A percentile compares a stretch with the other conserved stretches of the same genome.
Conservation (phyloP, 495 filamentous ascomycete genomes). For the Xylaria telfairii region DNA sequence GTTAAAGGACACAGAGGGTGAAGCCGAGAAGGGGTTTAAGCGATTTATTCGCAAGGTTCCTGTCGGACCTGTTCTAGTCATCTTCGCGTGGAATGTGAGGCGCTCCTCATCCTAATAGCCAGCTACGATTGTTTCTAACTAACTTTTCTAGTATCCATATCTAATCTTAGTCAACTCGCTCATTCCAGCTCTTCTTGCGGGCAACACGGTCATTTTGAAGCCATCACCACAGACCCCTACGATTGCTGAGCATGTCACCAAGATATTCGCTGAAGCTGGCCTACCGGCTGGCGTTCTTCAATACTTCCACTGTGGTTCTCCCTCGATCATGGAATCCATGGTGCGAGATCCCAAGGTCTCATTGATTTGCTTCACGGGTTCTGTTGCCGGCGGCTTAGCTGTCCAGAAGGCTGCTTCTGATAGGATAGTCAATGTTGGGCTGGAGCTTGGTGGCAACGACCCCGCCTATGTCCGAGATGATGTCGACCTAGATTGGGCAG, state of each 20-base stretch:
- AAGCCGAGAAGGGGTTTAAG: slow-evolving; percentile 84
- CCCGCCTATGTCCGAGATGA: slow-evolving; percentile 87
- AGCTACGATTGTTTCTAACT: slow-evolving; percentile 6
- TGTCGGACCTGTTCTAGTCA: slow-evolving; percentile 80
- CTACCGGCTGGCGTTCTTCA: slow-evolving; percentile 82
- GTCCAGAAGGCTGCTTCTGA: slow-evolving; percentile 85
- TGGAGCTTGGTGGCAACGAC: slow-evolving; percentile 93
- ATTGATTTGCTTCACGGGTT: slow-evolving; percentile 91
- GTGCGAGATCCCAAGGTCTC: slow-evolving; percentile 74
- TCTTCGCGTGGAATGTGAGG: slow-evolving; percentile 95
- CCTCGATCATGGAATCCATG: slow-evolving; percentile 70
- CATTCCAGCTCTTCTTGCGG: slow-evolving; percentile 84
- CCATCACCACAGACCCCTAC: slow-evolving; percentile 94
- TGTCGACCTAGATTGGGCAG: slow-evolving; percentile 87
- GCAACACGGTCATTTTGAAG: slow-evolving; percentile 89
- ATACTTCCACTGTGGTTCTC: slow-evolving; percentile 85
- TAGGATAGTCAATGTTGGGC: slow-evolving; percentile 78
- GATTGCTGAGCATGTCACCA: slow-evolving; percentile 78
- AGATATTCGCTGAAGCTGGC: slow-evolving; percentile 77
- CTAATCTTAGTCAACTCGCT: slow-evolving; percentile 89
- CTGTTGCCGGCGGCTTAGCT: slow-evolving; percentile 80
- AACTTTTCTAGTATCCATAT: slow-evolving; percentile 77
- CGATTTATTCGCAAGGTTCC: slow-evolving; percentile 86
- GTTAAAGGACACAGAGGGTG: slow-evolving; percentile 76
- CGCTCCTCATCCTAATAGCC: not conserved